These are phyloP conservation scores for Claviceps africana DNA, from an alignment of 2,329 filamentous ascomycete genomes.

Conservation along the genomic window DNA sequence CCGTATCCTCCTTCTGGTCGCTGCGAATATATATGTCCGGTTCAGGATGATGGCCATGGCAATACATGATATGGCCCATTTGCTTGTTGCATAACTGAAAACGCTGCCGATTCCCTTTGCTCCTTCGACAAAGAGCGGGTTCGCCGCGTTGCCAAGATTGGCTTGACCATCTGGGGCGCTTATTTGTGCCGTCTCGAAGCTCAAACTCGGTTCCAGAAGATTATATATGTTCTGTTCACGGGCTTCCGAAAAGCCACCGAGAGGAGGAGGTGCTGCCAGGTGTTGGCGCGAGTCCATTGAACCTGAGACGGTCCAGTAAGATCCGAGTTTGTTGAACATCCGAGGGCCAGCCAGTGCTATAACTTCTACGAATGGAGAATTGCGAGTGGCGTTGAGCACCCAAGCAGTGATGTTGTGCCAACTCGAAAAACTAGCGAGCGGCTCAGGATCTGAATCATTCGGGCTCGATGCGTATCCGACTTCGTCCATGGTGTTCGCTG, in stretches of 20 bases:
- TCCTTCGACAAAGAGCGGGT: constrained; percentile 42
- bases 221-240: constrained; percentile 15
- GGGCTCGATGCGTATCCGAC: neutral
- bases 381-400: constrained; percentile 44
- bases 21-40: constrained; percentile 84
- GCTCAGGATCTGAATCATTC: constrained; percentile 4
- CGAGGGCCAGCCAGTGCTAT: constrained; percentile 56
- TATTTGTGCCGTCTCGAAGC: neutral
- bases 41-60: constrained; percentile 79
- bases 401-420: constrained; percentile 44
- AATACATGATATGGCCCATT: constrained; percentile 83
- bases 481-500: constrained; percentile 3
- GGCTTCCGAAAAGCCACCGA: constrained; percentile 10
- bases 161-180: neutral
- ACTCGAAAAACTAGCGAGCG: constrained; percentile 10
- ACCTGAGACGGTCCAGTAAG: constrained; percentile 46
- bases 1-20: constrained; percentile 65
- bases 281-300: constrained; percentile 40
- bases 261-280: constrained; percentile 9
- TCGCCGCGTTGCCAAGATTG: constrained; percentile 13
- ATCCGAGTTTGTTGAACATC: constrained; percentile 53
- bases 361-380: constrained; percentile 52
- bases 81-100: constrained; percentile 80
- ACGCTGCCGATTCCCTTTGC: constrained; percentile 66
- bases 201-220: constrained; percentile 15